Percentiles rank a stretch among this genome's conserved stretches.
phyloP scores from a whole-genome alignment of 257 asterid species.

The Fraxinus americana region DNA sequence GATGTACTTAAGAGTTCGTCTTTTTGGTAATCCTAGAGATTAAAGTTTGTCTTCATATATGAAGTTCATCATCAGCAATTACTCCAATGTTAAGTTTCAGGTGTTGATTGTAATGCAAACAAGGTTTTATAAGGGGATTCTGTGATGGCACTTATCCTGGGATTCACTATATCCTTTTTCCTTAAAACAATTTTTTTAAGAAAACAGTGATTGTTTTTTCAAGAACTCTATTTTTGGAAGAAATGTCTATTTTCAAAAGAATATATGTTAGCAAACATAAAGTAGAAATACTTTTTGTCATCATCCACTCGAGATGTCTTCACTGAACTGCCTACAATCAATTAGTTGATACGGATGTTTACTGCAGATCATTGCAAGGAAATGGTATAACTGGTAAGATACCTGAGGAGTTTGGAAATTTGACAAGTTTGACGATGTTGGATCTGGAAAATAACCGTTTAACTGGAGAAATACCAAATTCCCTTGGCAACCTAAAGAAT shows the following conservation, averaged over 20 bases:
- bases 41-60: not conserved
- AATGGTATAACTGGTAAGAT: slow-evolving; percentile 81
- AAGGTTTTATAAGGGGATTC: not conserved
- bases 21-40: not conserved
- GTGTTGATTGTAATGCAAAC: not conserved
- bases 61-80: not conserved
- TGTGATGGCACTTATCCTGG: not conserved
- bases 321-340: not conserved
- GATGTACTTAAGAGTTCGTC: not conserved
- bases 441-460: slow-evolving; percentile 76
- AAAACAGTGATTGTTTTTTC: not conserved
- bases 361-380: slow-evolving; percentile 82
- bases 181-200: not conserved
- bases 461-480: slow-evolving; percentile 80
- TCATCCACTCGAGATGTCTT: not conserved
- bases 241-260: not conserved
- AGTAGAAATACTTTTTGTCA: not conserved
- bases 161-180: not conserved
- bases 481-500: slow-evolving; percentile 74
- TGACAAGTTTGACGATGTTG: slow-evolving; percentile 81
- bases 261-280: not conserved
- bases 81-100: not conserved
- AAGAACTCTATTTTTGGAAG: not conserved
- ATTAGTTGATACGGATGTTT: slow-evolving; percentile 7
- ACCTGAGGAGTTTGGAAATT: slow-evolving; percentile 79